Evolutionary conservation across 345 rosid species (phyloP), one percentile per base, ranked within the genome.

Genomic region (Lagerstroemia speciosa): DNA sequence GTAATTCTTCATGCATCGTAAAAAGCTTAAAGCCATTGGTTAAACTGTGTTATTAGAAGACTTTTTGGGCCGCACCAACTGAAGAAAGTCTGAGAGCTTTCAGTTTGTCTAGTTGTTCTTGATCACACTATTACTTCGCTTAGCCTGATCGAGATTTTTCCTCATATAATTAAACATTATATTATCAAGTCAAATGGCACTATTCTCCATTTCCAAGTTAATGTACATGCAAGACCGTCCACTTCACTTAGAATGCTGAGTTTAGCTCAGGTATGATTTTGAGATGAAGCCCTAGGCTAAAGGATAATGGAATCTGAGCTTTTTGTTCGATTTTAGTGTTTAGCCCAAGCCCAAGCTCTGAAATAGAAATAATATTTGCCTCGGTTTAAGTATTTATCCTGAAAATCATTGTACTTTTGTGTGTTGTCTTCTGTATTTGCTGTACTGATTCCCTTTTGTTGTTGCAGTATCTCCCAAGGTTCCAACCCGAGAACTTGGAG

Each of bases 401-500:
- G 32, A 61, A 62, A 36, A 41, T 0, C 46, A 48, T 48, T 19
- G 1, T 17, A 19, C 17, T 22, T 19, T 24, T 19, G n/a, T 17
- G 17, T 48, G 55, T 24, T 22, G 26, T 48, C 20, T 8, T 19
- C 55, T 19, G 1, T 48, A 0, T 46, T 48, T 48, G 7, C 55
- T 48, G 3, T 48, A 22, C 24, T 22, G 55, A 48, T 48, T 73
- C 55, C 37, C 31, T 15, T 41, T 50, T 53, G 61, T n/a, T 45
- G 55, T 73, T 24, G 69, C 82, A 89, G 90, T 0, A 2, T 26
- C 62, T 79, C 0, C 84, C 90, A 0, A 89, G 96, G 83, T 83
- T 89, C 78, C 87, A 58, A 55, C 73, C 78, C 11, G 93, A 90
- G 75, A 90, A 84, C 64, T 48, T 85, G 53, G 85, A 81, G 31